phyloP scores from a whole-genome alignment of 768 basidiomycete species.

The Boletus edulis region DNA sequence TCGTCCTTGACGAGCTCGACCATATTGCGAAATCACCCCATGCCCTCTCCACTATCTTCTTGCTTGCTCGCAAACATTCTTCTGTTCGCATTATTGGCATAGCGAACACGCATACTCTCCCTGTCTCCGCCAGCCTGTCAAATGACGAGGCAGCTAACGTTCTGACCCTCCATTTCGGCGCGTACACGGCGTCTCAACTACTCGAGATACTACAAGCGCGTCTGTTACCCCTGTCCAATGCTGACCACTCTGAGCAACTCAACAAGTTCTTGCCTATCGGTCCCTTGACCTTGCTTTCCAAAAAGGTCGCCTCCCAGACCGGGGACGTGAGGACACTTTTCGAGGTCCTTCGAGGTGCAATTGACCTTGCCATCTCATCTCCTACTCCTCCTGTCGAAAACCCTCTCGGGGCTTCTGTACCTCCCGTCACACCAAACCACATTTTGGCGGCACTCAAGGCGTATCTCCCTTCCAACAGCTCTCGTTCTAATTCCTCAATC shows the following conservation, averaged over 20 bases:
- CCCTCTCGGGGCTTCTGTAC: constrained; percentile 35
- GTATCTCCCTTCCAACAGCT: constrained; percentile 46
- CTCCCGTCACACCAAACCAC: constrained; percentile 59
- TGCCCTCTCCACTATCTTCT: constrained; percentile 61
- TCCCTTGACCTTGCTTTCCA: constrained; percentile 67
- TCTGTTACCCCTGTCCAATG: constrained; percentile 49
- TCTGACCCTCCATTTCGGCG: constrained; percentile 74
- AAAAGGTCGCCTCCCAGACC: constrained; percentile 77
- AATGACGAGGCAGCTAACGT: constrained; percentile 39
- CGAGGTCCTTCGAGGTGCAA: constrained; percentile 76
- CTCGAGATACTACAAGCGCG: constrained; percentile 66
- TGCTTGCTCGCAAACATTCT: constrained; percentile 55
- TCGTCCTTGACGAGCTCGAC: constrained; percentile 87
- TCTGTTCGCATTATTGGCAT: constrained; percentile 75
- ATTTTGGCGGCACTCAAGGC: constrained; percentile 75
- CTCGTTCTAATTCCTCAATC: constrained; percentile 7
- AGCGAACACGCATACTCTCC: constrained; percentile 86
- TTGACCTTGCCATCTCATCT: constrained; percentile 59
- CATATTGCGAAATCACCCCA: constrained; percentile 66
- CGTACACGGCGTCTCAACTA: constrained; percentile 73
- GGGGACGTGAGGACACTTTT: constrained; percentile 82
- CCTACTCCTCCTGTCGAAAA: constrained; percentile 16
- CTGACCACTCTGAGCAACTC: constrained; percentile 27
- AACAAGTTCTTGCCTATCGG: constrained; percentile 62
- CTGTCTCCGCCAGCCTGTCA: constrained; percentile 46